Evolutionary conservation across 371 early-diverging fungal genomes (phyloP).

Genomic region (Apophysomyces variabilis): DNA sequence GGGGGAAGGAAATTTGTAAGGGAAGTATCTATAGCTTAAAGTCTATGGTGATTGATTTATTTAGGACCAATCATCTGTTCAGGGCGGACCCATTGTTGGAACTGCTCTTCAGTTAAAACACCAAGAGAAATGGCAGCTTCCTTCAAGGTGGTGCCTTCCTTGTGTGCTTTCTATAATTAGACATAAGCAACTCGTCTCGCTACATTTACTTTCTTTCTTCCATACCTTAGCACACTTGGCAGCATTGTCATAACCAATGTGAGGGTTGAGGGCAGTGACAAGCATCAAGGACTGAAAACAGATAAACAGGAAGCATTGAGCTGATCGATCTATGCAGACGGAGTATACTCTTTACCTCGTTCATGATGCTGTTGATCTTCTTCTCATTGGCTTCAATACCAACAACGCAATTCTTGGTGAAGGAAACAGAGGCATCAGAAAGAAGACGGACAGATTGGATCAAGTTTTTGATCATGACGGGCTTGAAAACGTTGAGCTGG

Average conservation of each 20-base stretch:
- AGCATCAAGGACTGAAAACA: conserved; percentile 70
- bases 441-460: conserved; percentile 80
- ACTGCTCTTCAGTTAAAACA: conserved; percentile 77
- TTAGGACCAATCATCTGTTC: conserved; percentile 78
- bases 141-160: conserved; percentile 81
- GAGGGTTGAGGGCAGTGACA: conserved; percentile 88
- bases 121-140: conserved; percentile 81
- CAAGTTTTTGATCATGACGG: conserved; percentile 88
- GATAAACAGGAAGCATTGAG: not conserved
- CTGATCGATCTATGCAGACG: no score
- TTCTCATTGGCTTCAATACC: conserved; percentile 84
- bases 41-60: not conserved
- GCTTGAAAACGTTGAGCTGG: conserved; percentile 90
- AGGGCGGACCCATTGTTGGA: conserved; percentile 85
- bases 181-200: conserved; percentile 27
- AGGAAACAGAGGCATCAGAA: conserved; percentile 78
- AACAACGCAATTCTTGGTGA: conserved; percentile 83
- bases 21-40: not conserved
- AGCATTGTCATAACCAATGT: conserved; percentile 85
- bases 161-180: conserved; percentile 73
- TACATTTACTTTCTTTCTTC: not conserved
- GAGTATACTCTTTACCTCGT: conserved; percentile 41
- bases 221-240: conserved; percentile 72
- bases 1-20: not conserved
- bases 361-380: conserved; percentile 74